These are phyloP conservation scores for Coniochaeta sp. DNA, from an alignment of 2,329 filamentous ascomycete species.

Conservation along the genomic window DNA sequence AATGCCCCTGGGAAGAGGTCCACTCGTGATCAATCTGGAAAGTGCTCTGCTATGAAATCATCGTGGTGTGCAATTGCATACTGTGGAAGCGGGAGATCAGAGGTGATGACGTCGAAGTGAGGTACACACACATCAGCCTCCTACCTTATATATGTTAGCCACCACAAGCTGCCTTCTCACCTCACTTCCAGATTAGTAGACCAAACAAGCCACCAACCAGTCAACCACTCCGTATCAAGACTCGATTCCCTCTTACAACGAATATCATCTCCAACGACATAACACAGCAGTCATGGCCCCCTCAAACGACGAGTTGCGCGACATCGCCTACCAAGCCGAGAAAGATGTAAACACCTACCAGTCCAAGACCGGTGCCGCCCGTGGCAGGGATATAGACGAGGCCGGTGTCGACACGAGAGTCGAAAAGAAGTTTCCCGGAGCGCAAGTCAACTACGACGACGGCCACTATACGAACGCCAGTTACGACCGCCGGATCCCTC, in stretches of 20 bases:
- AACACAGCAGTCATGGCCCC: background rate
- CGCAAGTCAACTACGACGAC: slow-evolving; percentile 30
- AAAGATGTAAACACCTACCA: slow-evolving; percentile 40
- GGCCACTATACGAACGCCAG: slow-evolving; percentile 37
- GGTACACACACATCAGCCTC: background rate
- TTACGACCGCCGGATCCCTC: slow-evolving; percentile 38
- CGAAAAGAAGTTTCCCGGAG: slow-evolving; percentile 36
- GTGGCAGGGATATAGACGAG: slow-evolving; percentile 29
- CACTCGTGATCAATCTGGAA: background rate
- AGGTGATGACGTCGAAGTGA: background rate
- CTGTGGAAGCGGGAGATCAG: no score
- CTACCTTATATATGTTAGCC: background rate
- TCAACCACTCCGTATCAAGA: background rate
- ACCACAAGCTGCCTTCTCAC: no score
- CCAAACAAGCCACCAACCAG: background rate
- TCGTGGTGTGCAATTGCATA: background rate
- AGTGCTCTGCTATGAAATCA: background rate
- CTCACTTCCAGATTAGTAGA: no score
- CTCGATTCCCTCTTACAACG: no score
- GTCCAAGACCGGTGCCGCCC: slow-evolving; percentile 37
- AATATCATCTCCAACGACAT: no score
- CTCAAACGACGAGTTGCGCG: slow-evolving; percentile 27
- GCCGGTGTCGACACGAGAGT: slow-evolving; percentile 33
- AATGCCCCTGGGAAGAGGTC: no score
- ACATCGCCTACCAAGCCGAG: slow-evolving; percentile 39